Percentiles rank a stretch among this genome's conserved stretches.
Conservation (phyloP, 108 stramenopile genomes). For the Skeletonema grethae region DNA sequence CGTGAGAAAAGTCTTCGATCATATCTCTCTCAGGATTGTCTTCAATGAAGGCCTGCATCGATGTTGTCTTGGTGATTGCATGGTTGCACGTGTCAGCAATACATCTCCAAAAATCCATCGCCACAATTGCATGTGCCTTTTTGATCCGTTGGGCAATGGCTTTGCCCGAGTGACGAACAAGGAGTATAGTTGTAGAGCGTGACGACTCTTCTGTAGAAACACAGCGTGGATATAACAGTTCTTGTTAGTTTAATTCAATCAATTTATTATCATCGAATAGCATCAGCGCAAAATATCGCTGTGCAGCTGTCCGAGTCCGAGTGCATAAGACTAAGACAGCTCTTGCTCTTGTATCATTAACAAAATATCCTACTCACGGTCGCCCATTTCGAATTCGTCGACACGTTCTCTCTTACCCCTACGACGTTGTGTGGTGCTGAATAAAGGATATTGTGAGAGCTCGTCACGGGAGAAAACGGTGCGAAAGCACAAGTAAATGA, state of each 20-base stretch:
- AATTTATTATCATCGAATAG: not conserved
- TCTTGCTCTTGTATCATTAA: not conserved
- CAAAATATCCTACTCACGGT: not conserved
- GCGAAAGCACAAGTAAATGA: not conserved
- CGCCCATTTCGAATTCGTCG: not conserved
- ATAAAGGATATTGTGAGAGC: not conserved
- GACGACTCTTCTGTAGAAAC: not conserved
- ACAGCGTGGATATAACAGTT: not conserved
- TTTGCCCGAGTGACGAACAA: not conserved
- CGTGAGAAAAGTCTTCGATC: not conserved
- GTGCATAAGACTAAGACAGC: no score
- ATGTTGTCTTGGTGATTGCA: no score
- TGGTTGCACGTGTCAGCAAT: not conserved
- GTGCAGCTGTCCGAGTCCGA: not conserved
- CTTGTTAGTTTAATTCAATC: not conserved
- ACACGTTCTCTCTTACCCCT: not conserved
- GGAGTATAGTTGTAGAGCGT: not conserved
- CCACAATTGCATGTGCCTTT: not conserved
- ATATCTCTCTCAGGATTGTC: not conserved
- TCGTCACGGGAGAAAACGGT: not conserved
- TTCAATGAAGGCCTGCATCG: no score
- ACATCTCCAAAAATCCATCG: not conserved
- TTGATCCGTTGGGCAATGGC: not conserved
- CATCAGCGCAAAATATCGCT: slow-evolving; percentile 2
- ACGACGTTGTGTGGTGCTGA: not conserved